A percentile compares a stretch with the other conserved stretches of the same genome.
Evolutionary conservation across 306 rosid genomes (phyloP).

Genomic region (Vicia faba): DNA sequence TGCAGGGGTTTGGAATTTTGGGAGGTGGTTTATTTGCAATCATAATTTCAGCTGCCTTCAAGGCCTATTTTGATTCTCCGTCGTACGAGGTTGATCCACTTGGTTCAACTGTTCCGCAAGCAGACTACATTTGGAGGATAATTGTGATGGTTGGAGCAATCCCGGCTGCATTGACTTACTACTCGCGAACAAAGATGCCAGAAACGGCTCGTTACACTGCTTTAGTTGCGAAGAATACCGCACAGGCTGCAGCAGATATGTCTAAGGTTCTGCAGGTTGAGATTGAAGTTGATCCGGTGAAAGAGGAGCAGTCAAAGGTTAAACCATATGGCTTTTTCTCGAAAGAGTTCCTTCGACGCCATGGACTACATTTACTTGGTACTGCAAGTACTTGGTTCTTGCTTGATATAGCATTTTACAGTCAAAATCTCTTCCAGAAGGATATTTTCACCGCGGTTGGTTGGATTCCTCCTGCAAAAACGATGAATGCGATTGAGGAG

Average conservation of each 20-base stretch:
- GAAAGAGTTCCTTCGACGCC: constrained; percentile 55
- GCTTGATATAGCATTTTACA: constrained; percentile 78
- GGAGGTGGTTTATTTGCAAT: constrained; percentile 75
- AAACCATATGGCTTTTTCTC: constrained; percentile 62
- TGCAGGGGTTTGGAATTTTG: constrained; percentile 86
- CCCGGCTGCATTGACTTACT: constrained; percentile 70
- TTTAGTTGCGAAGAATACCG: constrained; percentile 64
- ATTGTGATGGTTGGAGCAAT: constrained; percentile 76
- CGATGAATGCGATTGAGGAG: constrained; percentile 83
- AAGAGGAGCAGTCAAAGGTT: constrained; percentile 12
- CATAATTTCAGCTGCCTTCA: constrained; percentile 51
- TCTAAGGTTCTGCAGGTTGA: constrained; percentile 73
- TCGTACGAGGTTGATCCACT: constrained; percentile 50
- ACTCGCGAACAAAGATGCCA: constrained; percentile 81
- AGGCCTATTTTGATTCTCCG: constrained; percentile 51
- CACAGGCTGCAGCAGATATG: constrained; percentile 71
- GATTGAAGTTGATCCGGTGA: constrained; percentile 52
- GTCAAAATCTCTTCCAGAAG: constrained; percentile 76
- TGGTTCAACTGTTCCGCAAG: constrained; percentile 70
- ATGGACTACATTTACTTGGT: constrained; percentile 73
- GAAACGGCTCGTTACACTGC: constrained; percentile 85
- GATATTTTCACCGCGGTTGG: constrained; percentile 80
- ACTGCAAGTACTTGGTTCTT: constrained; percentile 80
- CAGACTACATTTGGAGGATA: constrained; percentile 75
- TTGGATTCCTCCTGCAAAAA: constrained; percentile 68